Percentiles rank a stretch among this genome's conserved stretches.
These are phyloP conservation scores for Carex pumila DNA, from an alignment of 176 grass and related monocot species.

Conservation along the genomic window DNA sequence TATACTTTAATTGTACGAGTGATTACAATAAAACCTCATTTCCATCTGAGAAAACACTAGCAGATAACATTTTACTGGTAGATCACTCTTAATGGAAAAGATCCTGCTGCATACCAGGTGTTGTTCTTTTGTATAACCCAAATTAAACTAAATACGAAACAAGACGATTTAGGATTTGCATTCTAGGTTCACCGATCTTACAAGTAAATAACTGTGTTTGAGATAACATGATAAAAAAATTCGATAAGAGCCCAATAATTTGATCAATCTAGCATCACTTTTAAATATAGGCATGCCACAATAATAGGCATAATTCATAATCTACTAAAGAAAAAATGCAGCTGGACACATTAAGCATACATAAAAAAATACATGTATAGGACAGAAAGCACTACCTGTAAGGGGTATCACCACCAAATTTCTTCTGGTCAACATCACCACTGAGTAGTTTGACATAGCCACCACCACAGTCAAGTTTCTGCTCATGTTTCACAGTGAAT, in stretches of 20 bases:
- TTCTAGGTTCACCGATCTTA: no score
- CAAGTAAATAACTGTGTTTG: not conserved
- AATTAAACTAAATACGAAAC: not conserved
- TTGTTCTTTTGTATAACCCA: not conserved
- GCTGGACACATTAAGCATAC: not conserved
- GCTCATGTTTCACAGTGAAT: slow-evolving; percentile 92
- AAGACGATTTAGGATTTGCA: not conserved
- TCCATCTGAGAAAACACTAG: not conserved
- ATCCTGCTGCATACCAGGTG: not conserved
- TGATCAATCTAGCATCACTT: not conserved
- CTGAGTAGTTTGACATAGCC: slow-evolving; percentile 86
- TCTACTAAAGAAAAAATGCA: not conserved
- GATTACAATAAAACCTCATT: not conserved
- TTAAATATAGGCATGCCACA: not conserved
- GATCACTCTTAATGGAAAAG: not conserved
- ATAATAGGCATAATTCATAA: not conserved
- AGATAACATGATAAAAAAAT: not conserved
- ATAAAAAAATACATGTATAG: not conserved
- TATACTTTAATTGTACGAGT: not conserved
- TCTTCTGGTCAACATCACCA: slow-evolving; percentile 86
- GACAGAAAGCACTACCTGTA: slow-evolving; percentile 49
- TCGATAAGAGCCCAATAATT: not conserved
- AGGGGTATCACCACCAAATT: slow-evolving; percentile 83
- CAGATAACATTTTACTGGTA: not conserved
- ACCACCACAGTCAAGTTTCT: slow-evolving; percentile 93